phyloP scores from a whole-genome alignment of 495 filamentous ascomycete species.

The Astrothelium subdiscretum region DNA sequence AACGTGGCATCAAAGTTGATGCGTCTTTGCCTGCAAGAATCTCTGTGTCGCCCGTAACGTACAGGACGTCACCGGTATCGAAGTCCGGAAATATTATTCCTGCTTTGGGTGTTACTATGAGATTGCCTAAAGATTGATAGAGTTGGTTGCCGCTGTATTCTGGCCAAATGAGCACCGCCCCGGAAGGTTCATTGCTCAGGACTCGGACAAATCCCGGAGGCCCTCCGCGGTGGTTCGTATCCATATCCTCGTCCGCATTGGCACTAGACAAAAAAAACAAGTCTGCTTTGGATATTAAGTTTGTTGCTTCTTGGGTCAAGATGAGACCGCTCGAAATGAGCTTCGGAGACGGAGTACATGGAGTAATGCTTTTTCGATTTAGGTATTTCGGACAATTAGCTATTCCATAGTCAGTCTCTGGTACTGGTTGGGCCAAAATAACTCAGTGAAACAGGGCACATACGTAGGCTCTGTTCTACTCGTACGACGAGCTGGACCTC shows the following conservation, averaged over 20 bases:
- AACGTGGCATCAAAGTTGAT: conserved; percentile 46
- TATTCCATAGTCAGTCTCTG: conserved; percentile 15
- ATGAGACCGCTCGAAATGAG: conserved; percentile 37
- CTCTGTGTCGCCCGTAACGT: conserved; percentile 54
- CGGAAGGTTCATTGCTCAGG: conserved; percentile 38
- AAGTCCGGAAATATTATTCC: conserved; percentile 62
- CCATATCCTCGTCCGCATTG: conserved; percentile 55
- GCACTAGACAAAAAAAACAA: conserved; percentile 64
- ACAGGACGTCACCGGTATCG: conserved; percentile 55
- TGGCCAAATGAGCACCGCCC: conserved; percentile 52
- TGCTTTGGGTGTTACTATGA: conserved; percentile 50
- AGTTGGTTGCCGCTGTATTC: conserved; percentile 74
- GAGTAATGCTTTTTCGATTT: conserved; percentile 54
- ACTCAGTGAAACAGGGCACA: conserved; percentile 6
- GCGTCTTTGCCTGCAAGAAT: conserved; percentile 53
- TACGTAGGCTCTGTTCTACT: conserved; percentile 57
- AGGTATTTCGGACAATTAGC: conserved; percentile 77
- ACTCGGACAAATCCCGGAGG: conserved; percentile 62
- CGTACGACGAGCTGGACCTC: conserved; percentile 54
- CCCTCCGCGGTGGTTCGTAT: conserved; percentile 74
- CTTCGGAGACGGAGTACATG: conserved; percentile 39
- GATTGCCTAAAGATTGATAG: conserved; percentile 71
- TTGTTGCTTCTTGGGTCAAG: conserved; percentile 37
- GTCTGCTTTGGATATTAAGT: conserved; percentile 53
- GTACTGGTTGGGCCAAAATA: neutral